Base-by-base conservation (phyloP, 2,329 filamentous ascomycete species). In the Gnomoniopsis sp. region DNA sequence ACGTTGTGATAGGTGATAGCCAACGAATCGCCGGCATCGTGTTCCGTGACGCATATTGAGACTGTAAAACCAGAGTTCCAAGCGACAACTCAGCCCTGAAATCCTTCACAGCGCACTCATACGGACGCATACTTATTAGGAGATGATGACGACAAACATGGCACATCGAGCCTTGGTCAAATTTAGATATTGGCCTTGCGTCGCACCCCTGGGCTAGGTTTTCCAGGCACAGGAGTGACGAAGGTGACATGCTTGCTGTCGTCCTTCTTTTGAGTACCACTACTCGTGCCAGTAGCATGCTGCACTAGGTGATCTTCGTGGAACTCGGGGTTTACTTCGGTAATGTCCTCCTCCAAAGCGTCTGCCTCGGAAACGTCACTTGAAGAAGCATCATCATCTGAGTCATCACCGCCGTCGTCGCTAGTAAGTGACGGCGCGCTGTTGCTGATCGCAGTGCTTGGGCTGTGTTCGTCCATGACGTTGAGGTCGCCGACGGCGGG, bases 401-500 rank as follows among this genome's bases (percentile, higher is more conserved):
- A 90, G 65, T 89, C 88, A 67, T 89, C 90, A 69, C 91, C 89
- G 65, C 88, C 88, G 68, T 91, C 88, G 72, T 93, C 89, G 72
- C 88, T 91, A 68, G 92, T 88, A 51, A 93, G 79, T 66, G 88
- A 91, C 22, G 89, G 89, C 10, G 89, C 88, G 64, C 90, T 89
- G 71, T 91, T 91, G 70, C 88, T 89, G 53, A 87, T 79, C 48
- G 87, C 74, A 0, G 87, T 88, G 66, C 86, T 85, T 6, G 88
- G 88, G 66, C 87, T 90, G 58, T 90, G 72, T 55, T 89, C 85
- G 56, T 86, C 83, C 68, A 85, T 77, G 57, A 59, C 19, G 49
- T 59, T 61, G 57, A 36, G 74, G 55, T 80, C 80, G 63, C 80
- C 81, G 43, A 79, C 67, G 47, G 72, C 69, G 26, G 73, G 69